These are phyloP conservation scores for Trichophyton simii DNA, from an alignment of 2,329 filamentous ascomycete genomes.

Conservation along the genomic window DNA sequence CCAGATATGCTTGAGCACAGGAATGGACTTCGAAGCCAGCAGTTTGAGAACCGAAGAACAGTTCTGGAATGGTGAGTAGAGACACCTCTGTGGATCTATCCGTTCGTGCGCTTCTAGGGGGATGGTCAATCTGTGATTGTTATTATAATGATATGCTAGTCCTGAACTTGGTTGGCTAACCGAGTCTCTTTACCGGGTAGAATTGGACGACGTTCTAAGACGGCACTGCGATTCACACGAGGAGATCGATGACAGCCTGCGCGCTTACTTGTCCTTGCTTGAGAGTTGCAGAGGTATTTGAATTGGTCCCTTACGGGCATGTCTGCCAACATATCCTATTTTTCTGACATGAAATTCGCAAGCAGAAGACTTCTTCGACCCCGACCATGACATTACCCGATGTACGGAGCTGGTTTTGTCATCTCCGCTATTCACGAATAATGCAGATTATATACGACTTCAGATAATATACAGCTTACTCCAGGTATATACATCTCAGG, in stretches of 20 bases:
- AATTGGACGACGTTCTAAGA: conserved; percentile 54
- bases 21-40: conserved; percentile 58
- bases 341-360: conserved; percentile 1
- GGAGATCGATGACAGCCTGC: conserved; percentile 71
- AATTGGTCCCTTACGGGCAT: background rate
- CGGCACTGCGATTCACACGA: conserved; percentile 48
- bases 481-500: conserved; percentile 36
- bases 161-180: conserved; percentile 1
- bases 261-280: conserved; percentile 69
- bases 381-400: conserved; percentile 64
- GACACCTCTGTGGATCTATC: conserved; percentile 14
- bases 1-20: conserved; percentile 17
- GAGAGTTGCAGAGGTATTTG: conserved; percentile 53
- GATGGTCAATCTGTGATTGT: conserved; percentile 3
- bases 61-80: conserved; percentile 66
- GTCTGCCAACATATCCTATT: background rate
- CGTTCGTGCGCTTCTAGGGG: background rate
- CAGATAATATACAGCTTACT: conserved; percentile 88
- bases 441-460: conserved; percentile 76
- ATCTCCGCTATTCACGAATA: conserved; percentile 58
- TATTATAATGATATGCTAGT: background rate
- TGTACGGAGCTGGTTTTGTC: conserved; percentile 70
- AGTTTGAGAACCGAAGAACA: conserved; percentile 67
- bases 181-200: conserved; percentile 28
- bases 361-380: conserved; percentile 57